Evolutionary conservation across 768 basidiomycete species (phyloP), one percentile per base, ranked within the genome.

Genomic region (Collybia sordida): DNA sequence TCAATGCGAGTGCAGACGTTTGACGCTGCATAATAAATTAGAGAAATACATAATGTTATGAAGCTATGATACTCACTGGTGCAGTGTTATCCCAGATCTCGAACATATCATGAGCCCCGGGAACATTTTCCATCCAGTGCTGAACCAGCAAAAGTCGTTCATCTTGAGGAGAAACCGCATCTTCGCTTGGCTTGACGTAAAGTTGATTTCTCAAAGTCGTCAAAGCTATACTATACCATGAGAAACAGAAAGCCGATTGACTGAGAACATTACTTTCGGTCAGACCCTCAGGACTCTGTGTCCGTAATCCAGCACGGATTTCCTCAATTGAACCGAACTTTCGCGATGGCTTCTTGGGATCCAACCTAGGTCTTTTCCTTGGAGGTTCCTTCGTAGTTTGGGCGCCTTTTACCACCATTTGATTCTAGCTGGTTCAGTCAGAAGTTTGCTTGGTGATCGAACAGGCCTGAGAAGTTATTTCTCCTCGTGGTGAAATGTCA

Each of bases 141-240:
- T 81, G 80, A 0, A 74, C 79, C 4, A 91, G 71, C 2, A 74
- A 45, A 6, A 92, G 64, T 27, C 89, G 75, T 27, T 73, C 74
- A 64, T 92, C 89, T 27, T 80, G 73, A 0, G 80, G 73, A 2
- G 75, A 50, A 11, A 88, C 64, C 7, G 60, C 53, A 6, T 55
- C 59, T 54, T 90, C 87, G 42, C 64, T 71, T 1, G 67, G 60
- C 57, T 75, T 75, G 22, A 82, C 56, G 3, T 79, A 78, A 14
- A 91, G 61, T 52, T 86, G 85, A 55, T 87, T 88, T 31, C 87
- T 74, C 51, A 92, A 61, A 4, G 77, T 69, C 22, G 65, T 76
- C 24, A 90, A 64, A 50, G 65, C 77, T 78, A 31, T 28, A 43
- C 47, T 49, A 49, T 27, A 46, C 36, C 39, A 50, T 57, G 42